Evolutionary conservation across 2,329 filamentous ascomycete genomes (phyloP).

Genomic region (Harringtonia aguacate): DNA sequence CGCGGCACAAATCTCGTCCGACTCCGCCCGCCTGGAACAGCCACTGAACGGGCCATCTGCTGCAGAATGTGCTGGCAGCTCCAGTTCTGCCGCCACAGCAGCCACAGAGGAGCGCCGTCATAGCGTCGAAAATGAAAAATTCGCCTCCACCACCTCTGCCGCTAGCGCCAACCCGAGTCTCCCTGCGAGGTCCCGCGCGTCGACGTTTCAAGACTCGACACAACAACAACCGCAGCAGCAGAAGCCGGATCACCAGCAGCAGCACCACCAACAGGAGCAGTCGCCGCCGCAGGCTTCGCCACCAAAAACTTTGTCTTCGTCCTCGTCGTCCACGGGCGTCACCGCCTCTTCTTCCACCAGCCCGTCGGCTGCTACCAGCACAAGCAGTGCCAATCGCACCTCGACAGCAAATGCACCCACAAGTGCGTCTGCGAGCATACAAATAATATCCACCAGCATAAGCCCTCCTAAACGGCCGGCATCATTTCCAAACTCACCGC

Average conservation of each 20-base stretch:
- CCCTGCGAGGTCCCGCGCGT: neutral
- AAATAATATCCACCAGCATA: conserved; percentile 10
- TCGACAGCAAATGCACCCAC: conserved; percentile 10
- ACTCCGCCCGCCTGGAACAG: conserved; percentile 8
- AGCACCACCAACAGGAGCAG: neutral
- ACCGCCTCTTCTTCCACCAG: conserved; percentile 2
- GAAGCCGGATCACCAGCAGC: neutral
- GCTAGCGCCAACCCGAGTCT: neutral
- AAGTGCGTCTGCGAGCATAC: conserved; percentile 17
- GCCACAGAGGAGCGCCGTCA: neutral
- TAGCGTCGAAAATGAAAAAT: neutral
- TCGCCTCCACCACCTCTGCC: neutral
- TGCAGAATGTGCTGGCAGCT: conserved; percentile 6
- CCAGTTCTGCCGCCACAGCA: neutral
- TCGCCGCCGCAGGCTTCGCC: no score
- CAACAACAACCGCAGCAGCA: neutral
- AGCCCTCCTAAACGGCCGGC: conserved; percentile 20
- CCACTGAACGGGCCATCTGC: neutral
- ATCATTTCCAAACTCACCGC: conserved; percentile 24
- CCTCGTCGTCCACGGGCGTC: conserved; percentile 6
- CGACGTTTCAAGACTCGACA: neutral
- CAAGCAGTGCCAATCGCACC: neutral
- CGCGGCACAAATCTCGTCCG: conserved; percentile 12
- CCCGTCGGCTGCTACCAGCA: neutral
- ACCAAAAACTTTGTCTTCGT: conserved; percentile 4